Conservation (phyloP, 2,329 filamentous ascomycete genomes). For the Aureobasidium lini region DNA sequence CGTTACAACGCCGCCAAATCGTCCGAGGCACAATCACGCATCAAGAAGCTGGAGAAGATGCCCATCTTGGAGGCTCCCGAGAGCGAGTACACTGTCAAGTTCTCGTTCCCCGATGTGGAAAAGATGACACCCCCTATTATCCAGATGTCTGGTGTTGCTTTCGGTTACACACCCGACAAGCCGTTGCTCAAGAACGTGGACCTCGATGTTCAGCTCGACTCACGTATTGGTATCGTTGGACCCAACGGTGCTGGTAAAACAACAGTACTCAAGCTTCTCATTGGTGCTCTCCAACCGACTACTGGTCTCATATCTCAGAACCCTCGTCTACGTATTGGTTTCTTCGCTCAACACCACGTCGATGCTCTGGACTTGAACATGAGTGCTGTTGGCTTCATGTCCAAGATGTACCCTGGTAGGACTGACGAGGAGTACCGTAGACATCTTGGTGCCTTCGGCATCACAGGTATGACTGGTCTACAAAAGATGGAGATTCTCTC, state of each 20-base stretch:
- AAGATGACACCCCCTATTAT: conserved; percentile 96
- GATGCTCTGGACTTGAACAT: conserved; percentile 86
- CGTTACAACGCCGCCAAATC: conserved; percentile 98
- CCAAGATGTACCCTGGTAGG: conserved; percentile 79
- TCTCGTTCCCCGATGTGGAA: conserved; percentile 95
- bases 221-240: conserved; percentile 96
- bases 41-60: conserved; percentile 99
- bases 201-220: conserved; percentile 94
- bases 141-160: conserved; percentile 88
- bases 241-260: conserved; percentile 99
- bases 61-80: conserved; percentile 85
- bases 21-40: conserved; percentile 93
- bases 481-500: conserved; percentile 94
- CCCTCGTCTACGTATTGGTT: conserved; percentile 81
- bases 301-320: conserved; percentile 81
- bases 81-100: conserved; percentile 90
- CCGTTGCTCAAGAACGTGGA: conserved; percentile 79
- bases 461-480: conserved; percentile 88
- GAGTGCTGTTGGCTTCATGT: conserved; percentile 93
- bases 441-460: conserved; percentile 78
- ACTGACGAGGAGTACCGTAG: conserved; percentile 95
- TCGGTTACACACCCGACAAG: conserved; percentile 77
- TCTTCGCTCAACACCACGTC: conserved; percentile 98
- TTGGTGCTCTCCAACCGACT: conserved; percentile 70
- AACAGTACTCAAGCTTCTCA: conserved; percentile 95